Conservation (phyloP, 73 alveolate genomes). For the Strombidium stylifer region DNA sequence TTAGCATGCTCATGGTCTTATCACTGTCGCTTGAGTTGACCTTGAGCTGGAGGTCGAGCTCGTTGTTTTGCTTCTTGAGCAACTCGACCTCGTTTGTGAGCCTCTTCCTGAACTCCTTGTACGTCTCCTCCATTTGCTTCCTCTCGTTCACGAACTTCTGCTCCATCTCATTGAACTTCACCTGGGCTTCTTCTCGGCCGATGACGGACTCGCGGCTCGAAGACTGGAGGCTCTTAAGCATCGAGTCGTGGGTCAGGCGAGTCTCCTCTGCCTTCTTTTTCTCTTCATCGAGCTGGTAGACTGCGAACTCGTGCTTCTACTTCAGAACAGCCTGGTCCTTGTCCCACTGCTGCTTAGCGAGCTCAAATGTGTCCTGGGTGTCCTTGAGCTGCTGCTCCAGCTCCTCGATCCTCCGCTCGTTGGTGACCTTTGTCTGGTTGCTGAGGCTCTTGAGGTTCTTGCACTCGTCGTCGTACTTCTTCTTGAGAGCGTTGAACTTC, state of each 20-base stretch:
- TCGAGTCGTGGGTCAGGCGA: slow-evolving; percentile 8
- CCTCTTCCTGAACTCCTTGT: slow-evolving; percentile 3
- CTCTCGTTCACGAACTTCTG: slow-evolving; percentile 19
- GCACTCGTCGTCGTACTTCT: background rate
- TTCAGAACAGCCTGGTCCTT: slow-evolving; percentile 51
- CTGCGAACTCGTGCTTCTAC: slow-evolving; percentile 34
- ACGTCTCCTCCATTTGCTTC: slow-evolving; percentile 20
- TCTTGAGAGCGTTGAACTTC: background rate
- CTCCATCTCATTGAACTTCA: slow-evolving; percentile 25
- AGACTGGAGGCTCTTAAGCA: slow-evolving; percentile 17
- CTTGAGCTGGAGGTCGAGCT: slow-evolving; percentile 19
- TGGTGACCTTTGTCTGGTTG: too few relatives aligned
- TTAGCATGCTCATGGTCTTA: slow-evolving; percentile 5
- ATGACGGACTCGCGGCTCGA: slow-evolving; percentile 35
- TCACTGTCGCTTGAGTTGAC: slow-evolving; percentile 2
- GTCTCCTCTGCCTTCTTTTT: slow-evolving; percentile 18
- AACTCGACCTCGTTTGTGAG: slow-evolving; percentile 6
- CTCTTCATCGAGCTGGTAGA: slow-evolving; percentile 19
- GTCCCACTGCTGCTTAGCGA: slow-evolving; percentile 36
- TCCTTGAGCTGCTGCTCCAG: slow-evolving; percentile 1
- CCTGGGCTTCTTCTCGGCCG: slow-evolving; percentile 56
- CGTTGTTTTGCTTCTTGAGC: slow-evolving; percentile 26
- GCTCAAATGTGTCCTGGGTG: slow-evolving; percentile 1
- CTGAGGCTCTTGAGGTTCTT: background rate
- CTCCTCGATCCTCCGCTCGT: slow-evolving; percentile 15